phyloP scores from a whole-genome alignment of 169 alveolate genomes.

The Cryptosporidium viatorum region DNA sequence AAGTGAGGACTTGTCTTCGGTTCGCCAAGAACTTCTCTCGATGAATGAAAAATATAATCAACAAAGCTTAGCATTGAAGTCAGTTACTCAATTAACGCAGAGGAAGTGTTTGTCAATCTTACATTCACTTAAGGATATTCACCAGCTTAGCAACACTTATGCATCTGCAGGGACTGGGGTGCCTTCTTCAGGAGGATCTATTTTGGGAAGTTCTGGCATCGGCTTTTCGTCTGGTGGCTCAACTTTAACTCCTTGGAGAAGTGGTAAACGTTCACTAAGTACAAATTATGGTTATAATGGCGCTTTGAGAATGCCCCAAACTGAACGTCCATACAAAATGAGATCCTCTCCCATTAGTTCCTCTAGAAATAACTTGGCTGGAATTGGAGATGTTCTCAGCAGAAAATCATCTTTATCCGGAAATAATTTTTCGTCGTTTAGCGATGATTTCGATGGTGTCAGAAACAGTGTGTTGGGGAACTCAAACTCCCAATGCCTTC shows the following conservation, averaged over 20 bases:
- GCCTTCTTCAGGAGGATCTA: neutral
- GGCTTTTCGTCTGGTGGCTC: neutral
- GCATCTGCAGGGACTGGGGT: constrained; percentile 13
- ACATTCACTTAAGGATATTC: constrained; percentile 55
- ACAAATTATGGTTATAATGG: constrained; percentile 28
- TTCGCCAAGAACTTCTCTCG: constrained; percentile 35
- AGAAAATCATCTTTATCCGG: constrained; percentile 28
- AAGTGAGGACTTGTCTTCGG: constrained; percentile 50
- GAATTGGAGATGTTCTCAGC: neutral
- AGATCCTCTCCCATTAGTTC: constrained; percentile 67
- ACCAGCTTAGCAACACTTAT: constrained; percentile 49
- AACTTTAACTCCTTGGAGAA: constrained; percentile 65
- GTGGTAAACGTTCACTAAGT: constrained; percentile 28
- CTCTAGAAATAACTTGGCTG: neutral
- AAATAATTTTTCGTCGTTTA: neutral
- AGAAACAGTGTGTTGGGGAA: constrained; percentile 2
- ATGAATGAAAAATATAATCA: constrained; percentile 48
- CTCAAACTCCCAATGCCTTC: neutral
- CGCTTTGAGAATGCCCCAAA: constrained; percentile 23
- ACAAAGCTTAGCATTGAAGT: constrained; percentile 57
- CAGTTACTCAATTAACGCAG: constrained; percentile 56
- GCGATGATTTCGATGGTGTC: constrained; percentile 31
- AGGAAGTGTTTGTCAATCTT: constrained; percentile 60
- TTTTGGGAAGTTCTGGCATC: neutral
- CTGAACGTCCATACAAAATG: constrained; percentile 74